These are phyloP conservation scores for Aspergillus calidoustus DNA, from an alignment of 2,329 filamentous ascomycete genomes.

Conservation along the genomic window DNA sequence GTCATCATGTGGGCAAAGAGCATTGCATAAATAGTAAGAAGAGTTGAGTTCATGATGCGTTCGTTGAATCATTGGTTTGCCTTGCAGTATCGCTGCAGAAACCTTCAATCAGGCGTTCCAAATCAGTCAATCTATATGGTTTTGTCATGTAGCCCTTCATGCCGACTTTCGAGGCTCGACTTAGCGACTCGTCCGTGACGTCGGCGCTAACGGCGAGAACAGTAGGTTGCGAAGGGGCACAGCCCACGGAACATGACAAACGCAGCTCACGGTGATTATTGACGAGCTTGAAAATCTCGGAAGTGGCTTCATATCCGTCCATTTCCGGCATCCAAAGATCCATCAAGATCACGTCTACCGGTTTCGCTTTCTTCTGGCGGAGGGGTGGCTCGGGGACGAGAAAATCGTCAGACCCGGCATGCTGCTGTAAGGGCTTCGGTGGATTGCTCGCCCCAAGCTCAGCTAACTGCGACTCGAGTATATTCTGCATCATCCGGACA, in stretches of 20 bases:
- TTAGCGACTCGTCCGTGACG: slow-evolving; percentile 66
- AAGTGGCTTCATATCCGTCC: slow-evolving; percentile 72
- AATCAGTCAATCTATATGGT: slow-evolving; percentile 66
- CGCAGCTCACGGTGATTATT: slow-evolving; percentile 37
- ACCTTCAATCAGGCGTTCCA: slow-evolving; percentile 63
- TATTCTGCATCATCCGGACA: slow-evolving; percentile 62
- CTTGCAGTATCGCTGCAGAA: slow-evolving; percentile 42
- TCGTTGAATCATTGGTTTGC: slow-evolving; percentile 23
- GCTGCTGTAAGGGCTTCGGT: slow-evolving; percentile 13
- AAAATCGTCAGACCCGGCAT: slow-evolving; percentile 16
- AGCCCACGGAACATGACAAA: neutral
- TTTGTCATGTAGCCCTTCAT: slow-evolving; percentile 73
- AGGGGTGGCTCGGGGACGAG: slow-evolving; percentile 26
- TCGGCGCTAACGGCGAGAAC: slow-evolving; percentile 70
- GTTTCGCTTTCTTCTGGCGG: slow-evolving; percentile 38
- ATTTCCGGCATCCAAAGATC: slow-evolving; percentile 78
- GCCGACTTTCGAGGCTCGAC: slow-evolving; percentile 63
- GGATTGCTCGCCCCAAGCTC: slow-evolving; percentile 24
- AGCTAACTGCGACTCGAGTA: slow-evolving; percentile 37
- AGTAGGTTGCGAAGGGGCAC: slow-evolving; percentile 35
- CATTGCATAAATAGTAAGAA: neutral
- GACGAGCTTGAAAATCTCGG: slow-evolving; percentile 63
- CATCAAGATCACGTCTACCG: slow-evolving; percentile 71
- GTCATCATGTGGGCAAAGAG: neutral
- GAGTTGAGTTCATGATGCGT: slow-evolving; percentile 27